phyloP scores from a whole-genome alignment of 768 basidiomycete genomes.

The Suillus bovinus region DNA sequence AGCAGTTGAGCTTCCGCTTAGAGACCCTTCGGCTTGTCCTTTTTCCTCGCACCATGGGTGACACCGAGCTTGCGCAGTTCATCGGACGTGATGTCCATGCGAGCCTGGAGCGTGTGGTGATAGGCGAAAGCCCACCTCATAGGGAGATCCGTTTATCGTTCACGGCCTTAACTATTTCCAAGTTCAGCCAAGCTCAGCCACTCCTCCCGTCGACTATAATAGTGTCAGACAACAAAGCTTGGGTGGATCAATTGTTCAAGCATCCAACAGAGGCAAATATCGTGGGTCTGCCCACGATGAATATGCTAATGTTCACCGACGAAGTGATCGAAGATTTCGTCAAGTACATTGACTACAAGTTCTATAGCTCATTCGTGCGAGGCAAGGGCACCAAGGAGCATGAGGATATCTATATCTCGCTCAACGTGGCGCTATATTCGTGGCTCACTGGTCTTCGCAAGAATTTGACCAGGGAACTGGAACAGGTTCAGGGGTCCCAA shows the following conservation, averaged over 20 bases:
- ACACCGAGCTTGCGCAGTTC: slow-evolving; percentile 77
- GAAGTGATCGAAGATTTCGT: slow-evolving; percentile 45
- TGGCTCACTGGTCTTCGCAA: slow-evolving; percentile 81
- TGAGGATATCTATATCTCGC: slow-evolving; percentile 82
- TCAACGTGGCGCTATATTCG: slow-evolving; percentile 80
- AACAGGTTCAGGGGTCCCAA: slow-evolving; percentile 63
- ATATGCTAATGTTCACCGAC: slow-evolving; percentile 76
- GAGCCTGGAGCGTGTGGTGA: slow-evolving; percentile 62
- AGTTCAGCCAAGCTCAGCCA: slow-evolving; percentile 63
- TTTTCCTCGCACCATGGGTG: slow-evolving; percentile 79
- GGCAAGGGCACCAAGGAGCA: slow-evolving; percentile 51
- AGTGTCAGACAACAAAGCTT: slow-evolving; percentile 46
- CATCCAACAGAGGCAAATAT: slow-evolving; percentile 71
- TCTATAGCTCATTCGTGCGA: slow-evolving; percentile 67
- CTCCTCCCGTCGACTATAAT: slow-evolving; percentile 40
- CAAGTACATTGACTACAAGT: slow-evolving; percentile 61
- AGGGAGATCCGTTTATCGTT: slow-evolving; percentile 74
- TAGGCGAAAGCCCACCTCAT: slow-evolving; percentile 48
- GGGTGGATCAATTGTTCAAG: slow-evolving; percentile 62
- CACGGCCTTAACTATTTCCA: slow-evolving; percentile 74
- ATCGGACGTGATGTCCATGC: slow-evolving; percentile 68
- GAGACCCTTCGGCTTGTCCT: slow-evolving; percentile 65
- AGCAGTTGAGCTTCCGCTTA: slow-evolving; percentile 74
- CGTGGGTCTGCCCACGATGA: slow-evolving; percentile 80
- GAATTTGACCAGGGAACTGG: slow-evolving; percentile 75